phyloP scores from a whole-genome alignment of 768 basidiomycete genomes.

The Russula griseocarnosa region DNA sequence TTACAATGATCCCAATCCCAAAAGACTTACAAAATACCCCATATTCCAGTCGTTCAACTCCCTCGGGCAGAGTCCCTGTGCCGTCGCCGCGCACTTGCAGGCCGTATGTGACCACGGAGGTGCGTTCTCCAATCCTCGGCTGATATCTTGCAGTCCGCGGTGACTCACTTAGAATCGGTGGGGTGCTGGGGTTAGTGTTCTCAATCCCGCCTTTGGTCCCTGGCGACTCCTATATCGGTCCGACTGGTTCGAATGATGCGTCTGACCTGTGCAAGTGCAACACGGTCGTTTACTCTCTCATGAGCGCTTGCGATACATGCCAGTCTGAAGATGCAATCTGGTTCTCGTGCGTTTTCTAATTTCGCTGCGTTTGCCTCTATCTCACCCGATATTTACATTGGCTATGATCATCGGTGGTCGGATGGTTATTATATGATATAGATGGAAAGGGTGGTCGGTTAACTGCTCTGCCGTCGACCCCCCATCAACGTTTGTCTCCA shows the following conservation, averaged over 20 bases:
- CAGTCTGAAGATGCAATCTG: slow-evolving; percentile 23
- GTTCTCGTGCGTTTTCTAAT: slow-evolving; percentile 23
- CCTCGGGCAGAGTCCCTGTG: slow-evolving; percentile 13
- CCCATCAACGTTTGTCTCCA: slow-evolving; percentile 4
- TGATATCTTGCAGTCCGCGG: background rate
- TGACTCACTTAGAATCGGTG: background rate
- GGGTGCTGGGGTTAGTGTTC: background rate
- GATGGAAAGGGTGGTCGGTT: background rate
- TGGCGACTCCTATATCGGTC: slow-evolving; percentile 13
- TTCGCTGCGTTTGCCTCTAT: too few species aligned
- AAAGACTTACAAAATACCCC: background rate
- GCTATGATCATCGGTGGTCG: background rate
- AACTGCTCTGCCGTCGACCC: slow-evolving; percentile 10
- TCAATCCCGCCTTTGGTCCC: background rate
- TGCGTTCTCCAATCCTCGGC: background rate
- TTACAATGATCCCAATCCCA: background rate
- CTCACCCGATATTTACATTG: background rate
- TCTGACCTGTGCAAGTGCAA: slow-evolving; percentile 35
- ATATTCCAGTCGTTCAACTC: slow-evolving; percentile 15
- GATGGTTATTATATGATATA: background rate
- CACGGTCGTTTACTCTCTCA: slow-evolving; percentile 36
- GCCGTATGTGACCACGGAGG: slow-evolving; percentile 14
- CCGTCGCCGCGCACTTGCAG: slow-evolving; percentile 4
- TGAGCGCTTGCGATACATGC: slow-evolving; percentile 38
- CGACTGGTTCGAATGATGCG: slow-evolving; percentile 28